phyloP scores from a whole-genome alignment of 139 green algal species.

The Mychonastes homosphaera region DNA sequence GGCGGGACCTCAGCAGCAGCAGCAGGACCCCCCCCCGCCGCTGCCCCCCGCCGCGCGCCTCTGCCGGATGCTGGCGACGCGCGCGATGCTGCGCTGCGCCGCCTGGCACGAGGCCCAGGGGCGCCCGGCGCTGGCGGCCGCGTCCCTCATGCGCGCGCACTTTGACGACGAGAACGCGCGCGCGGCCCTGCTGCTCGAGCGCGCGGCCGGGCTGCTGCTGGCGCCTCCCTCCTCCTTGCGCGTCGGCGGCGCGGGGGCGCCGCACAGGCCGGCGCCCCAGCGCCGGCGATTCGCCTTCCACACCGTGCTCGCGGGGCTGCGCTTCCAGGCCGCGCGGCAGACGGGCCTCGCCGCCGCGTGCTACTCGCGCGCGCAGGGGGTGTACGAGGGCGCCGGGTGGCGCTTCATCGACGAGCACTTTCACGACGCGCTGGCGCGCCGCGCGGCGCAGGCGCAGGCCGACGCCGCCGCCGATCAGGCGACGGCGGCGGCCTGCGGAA shows the following conservation, averaged over 20 bases:
- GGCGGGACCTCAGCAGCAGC: background rate
- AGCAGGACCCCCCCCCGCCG: no score
- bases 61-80: constrained; percentile 40
- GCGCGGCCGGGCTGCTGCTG: constrained; percentile 66
- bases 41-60: no score
- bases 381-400: constrained; percentile 65
- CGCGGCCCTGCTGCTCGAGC: constrained; percentile 77
- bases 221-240: no score
- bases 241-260: no score
- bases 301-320: constrained; percentile 80
- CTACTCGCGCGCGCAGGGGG: constrained; percentile 50
- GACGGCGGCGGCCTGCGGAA: no score
- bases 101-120: constrained; percentile 10
- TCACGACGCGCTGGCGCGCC: constrained; percentile 64
- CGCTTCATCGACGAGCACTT: constrained; percentile 80
- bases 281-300: constrained; percentile 76
- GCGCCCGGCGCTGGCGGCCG: no score
- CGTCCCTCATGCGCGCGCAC: constrained; percentile 61
- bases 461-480: background rate
- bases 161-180: constrained; percentile 62
- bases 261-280: constrained; percentile 24
- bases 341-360: constrained; percentile 48
- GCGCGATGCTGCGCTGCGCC: constrained; percentile 19
- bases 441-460: constrained; percentile 33
- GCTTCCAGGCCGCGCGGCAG: constrained; percentile 59